Base-by-base conservation (phyloP, 345 rosid species). In the Eutrema heterophyllum region DNA sequence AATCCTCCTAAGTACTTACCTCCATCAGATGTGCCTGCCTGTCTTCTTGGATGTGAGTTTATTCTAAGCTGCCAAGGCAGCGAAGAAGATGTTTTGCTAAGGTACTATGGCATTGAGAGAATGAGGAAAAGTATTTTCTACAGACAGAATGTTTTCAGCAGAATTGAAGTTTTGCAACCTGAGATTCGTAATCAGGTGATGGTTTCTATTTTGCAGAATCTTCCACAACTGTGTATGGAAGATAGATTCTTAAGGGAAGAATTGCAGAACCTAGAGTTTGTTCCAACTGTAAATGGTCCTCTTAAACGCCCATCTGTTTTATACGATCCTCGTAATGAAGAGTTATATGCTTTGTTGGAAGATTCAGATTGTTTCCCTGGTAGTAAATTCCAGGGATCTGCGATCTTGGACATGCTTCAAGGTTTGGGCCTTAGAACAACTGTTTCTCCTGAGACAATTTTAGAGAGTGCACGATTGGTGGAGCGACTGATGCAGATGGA, bases 301-400 rank as follows among this genome's bases (percentile, higher is more conserved):
- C 62, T 87, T 49, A 90, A 81, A 82, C 72, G 84, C 75, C 97
- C 98, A 62, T 77, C 82, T 65, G 84, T 70, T 54, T 83, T 93
- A 56, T 79, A 93, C 58, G 98, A 93, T 86, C 96, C 96, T 78
- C 96, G 98, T 56, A 84, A 83, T 72, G 96, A 89, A 68, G 98
- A 93, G 81, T 79, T 89, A 73, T 83, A 77, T 83, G 92, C 89
- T 81, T 84, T 93, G 79, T 80, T 93, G 49, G 96, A 90, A 76
- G 87, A 89, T 76, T 85, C 89, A 36, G 90, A 85, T 61, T 83
- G 89, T 79, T 93, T 89, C 68, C 98, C 98, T 26, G 78, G 71
- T 60, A 88, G 84, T 73, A 74, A 76, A 75, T 93, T 86, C 78
- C 92, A 83, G 79, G 85, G 81, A 54, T 83, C 87, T 78, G 81